Percentiles rank a stretch among this genome's conserved stretches.
Evolutionary conservation across 805 yeast species (phyloP).

Genomic region (Barnettozyma sp.): DNA sequence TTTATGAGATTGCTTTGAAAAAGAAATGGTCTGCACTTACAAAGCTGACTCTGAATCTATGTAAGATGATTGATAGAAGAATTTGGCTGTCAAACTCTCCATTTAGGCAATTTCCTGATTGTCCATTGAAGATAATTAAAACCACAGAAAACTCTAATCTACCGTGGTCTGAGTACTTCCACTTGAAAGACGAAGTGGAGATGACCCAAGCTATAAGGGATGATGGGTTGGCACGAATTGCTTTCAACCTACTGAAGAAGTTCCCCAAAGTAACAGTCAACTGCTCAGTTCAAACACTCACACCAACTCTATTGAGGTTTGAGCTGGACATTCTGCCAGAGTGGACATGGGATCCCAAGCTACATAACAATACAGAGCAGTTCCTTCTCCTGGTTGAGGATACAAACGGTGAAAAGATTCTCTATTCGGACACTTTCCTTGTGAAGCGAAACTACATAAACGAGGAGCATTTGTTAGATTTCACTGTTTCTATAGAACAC

Average conservation of each 20-base stretch:
- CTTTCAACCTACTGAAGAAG: constrained; percentile 52
- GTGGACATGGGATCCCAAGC: constrained; percentile 67
- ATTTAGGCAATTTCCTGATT: constrained; percentile 70
- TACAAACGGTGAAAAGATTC: constrained; percentile 67
- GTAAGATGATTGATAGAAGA: constrained; percentile 74
- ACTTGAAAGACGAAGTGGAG: constrained; percentile 59
- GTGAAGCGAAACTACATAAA: constrained; percentile 45
- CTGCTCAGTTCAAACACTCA: constrained; percentile 69
- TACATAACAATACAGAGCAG: constrained; percentile 60
- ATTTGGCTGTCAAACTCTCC: constrained; percentile 87
- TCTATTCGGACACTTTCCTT: constrained; percentile 50
- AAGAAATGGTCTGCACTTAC: constrained; percentile 69
- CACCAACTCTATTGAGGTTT: constrained; percentile 58
- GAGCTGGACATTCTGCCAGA: constrained; percentile 61
- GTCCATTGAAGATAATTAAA: constrained; percentile 62
- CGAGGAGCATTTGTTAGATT: constrained; percentile 51
- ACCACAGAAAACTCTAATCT: constrained; percentile 73
- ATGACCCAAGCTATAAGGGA: constrained; percentile 76
- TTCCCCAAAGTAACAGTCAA: constrained; percentile 65
- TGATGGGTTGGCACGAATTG: constrained; percentile 55
- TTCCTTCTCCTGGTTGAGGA: constrained; percentile 76
- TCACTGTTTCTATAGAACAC: constrained; percentile 53
- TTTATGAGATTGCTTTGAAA: constrained; percentile 66
- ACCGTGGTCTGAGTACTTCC: constrained; percentile 77
- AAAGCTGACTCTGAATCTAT: constrained; percentile 49